Evolutionary conservation across 2,329 filamentous ascomycete species (phyloP).

Genomic region (Lecanoromycetidae sp.): DNA sequence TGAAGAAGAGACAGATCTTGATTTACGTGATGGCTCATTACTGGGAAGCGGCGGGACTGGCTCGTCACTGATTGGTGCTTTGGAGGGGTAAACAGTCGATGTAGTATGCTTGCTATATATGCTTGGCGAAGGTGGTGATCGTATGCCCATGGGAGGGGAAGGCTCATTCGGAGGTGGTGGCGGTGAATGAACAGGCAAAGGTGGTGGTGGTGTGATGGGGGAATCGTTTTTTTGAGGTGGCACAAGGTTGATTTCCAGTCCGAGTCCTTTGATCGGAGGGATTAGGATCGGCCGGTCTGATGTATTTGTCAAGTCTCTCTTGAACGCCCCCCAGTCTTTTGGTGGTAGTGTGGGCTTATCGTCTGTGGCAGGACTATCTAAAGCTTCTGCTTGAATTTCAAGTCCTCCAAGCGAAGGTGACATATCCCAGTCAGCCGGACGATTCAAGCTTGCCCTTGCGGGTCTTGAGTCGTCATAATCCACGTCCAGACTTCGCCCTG

Average conservation of each 20-base stretch:
- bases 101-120: slow-evolving; percentile 20
- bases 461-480: slow-evolving; percentile 20
- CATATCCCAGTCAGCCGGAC: slow-evolving; percentile 37
- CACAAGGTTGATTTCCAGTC: slow-evolving; percentile 24
- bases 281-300: too few relatives aligned
- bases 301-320: neutral
- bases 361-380: slow-evolving; percentile 24
- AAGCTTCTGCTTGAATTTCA: slow-evolving; percentile 28
- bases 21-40: slow-evolving; percentile 4
- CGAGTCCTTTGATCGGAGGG: slow-evolving; percentile 17
- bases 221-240: slow-evolving; percentile 22
- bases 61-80: neutral
- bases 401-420: slow-evolving; percentile 40
- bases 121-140: slow-evolving; percentile 20
- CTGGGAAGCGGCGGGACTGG: slow-evolving; percentile 6
- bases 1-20: slow-evolving; percentile 8
- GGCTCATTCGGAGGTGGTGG: slow-evolving; percentile 30
- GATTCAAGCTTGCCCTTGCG: slow-evolving; percentile 31
- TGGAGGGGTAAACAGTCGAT: slow-evolving; percentile 9
- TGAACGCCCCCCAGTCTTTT: slow-evolving; percentile 25
- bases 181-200: slow-evolving; percentile 34
- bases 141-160: slow-evolving; percentile 1
- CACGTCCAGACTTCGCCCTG: slow-evolving; percentile 17
- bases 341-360: slow-evolving; percentile 32
- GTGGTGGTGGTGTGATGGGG: slow-evolving; percentile 27